phyloP scores from a whole-genome alignment of 352 stramenopile species.

The Globisporangium perplexum region DNA sequence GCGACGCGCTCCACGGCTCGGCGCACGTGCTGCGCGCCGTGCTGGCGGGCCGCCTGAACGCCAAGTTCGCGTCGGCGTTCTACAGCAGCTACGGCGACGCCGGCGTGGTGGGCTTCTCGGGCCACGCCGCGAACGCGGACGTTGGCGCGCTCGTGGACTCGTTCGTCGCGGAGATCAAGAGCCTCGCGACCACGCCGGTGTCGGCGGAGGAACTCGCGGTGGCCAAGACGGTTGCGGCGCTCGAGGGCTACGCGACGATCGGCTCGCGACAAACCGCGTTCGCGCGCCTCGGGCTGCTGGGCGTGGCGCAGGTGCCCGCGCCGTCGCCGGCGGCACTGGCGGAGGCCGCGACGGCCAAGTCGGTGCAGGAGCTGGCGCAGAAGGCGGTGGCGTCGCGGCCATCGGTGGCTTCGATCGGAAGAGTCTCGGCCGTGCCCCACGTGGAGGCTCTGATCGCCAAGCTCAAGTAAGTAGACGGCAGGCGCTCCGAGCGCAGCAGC shows the following conservation, averaged over 20 bases:
- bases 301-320: conserved; percentile 35
- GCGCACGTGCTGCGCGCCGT: conserved; percentile 68
- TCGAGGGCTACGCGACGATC: conserved; percentile 34
- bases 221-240: conserved; percentile 57
- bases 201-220: conserved; percentile 68
- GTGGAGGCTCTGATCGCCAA: conserved; percentile 69
- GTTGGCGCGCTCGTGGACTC: conserved; percentile 57
- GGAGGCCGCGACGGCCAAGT: conserved; percentile 48
- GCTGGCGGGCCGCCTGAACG: conserved; percentile 50
- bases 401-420: conserved; percentile 71
- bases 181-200: conserved; percentile 44
- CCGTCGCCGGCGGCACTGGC: conserved; percentile 22
- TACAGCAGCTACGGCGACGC: conserved; percentile 57
- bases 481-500: not conserved
- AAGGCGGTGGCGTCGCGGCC: conserved; percentile 67
- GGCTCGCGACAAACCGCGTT: conserved; percentile 38
- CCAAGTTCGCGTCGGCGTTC: conserved; percentile 60
- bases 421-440: conserved; percentile 62
- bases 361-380: conserved; percentile 72
- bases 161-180: conserved; percentile 76
- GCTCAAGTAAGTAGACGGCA: conserved; percentile 54
- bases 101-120: conserved; percentile 53
- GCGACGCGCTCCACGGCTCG: conserved; percentile 34
- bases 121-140: conserved; percentile 45
- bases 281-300: conserved; percentile 33